These are phyloP conservation scores for Takashimella koratensis DNA, from an alignment of 1,284 basidiomycete species.

Conservation along the genomic window DNA sequence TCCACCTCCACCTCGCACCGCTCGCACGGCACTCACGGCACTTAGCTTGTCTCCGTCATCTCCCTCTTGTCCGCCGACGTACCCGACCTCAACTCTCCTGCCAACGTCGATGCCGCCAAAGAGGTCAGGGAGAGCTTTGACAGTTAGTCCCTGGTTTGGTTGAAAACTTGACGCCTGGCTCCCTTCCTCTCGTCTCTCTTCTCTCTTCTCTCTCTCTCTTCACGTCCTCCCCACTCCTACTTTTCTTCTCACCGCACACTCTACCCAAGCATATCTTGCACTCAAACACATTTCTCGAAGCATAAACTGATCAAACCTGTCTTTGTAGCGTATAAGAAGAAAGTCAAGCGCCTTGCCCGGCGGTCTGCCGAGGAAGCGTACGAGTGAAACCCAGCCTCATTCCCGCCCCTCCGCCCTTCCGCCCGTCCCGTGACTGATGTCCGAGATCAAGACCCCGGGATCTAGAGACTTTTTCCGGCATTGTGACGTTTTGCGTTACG, in stretches of 20 bases:
- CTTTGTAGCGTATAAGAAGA: conserved; percentile 77
- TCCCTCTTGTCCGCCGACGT: conserved; percentile 88
- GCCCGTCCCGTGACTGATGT: too few relatives aligned
- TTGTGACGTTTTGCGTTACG: too few relatives aligned
- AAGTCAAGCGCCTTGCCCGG: conserved; percentile 79
- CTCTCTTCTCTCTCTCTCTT: too few relatives aligned
- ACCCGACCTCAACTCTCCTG: conserved; percentile 91
- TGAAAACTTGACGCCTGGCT: not conserved
- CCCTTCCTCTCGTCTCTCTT: too few relatives aligned
- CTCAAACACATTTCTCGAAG: too few relatives aligned
- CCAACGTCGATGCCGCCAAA: conserved; percentile 95
- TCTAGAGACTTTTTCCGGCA: too few relatives aligned
- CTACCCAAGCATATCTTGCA: too few relatives aligned
- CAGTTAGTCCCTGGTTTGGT: conserved; percentile 51
- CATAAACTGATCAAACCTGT: not conserved
- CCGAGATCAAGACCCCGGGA: too few relatives aligned
- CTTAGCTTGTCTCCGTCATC: conserved; percentile 89
- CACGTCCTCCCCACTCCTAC: too few relatives aligned
- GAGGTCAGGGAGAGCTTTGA: conserved; percentile 72
- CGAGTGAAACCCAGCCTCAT: too few relatives aligned
- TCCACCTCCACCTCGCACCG: not conserved
- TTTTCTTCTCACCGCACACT: too few relatives aligned
- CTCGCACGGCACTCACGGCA: not conserved
- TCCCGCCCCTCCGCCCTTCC: too few relatives aligned
- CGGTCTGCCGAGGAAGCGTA: conserved; percentile 81